A percentile compares a stretch with the other conserved stretches of the same genome.
Evolutionary conservation across 75 land plant species (phyloP).

Genomic region (Pinus tabuliformis): DNA sequence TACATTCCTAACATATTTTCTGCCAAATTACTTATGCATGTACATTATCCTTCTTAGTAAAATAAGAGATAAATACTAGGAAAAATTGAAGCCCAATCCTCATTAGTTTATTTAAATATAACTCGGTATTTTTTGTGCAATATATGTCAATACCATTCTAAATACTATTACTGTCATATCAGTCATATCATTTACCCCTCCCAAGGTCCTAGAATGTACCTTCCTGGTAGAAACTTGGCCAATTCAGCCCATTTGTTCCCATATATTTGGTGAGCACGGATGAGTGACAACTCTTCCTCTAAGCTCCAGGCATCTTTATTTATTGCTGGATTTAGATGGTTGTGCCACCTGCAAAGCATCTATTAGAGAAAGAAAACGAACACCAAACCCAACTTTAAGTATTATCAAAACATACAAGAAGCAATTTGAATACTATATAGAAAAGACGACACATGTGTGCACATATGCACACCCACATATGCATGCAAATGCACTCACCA

Average conservation of each 20-base stretch:
- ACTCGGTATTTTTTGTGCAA: not conserved
- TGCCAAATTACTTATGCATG: no score
- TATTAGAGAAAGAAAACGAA: not conserved
- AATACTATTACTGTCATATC: not conserved
- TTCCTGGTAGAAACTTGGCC: slow-evolving; percentile 63
- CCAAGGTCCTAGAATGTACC: slow-evolving; percentile 86
- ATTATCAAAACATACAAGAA: not conserved
- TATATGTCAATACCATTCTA: not conserved
- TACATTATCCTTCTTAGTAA: no score
- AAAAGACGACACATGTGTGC: not conserved
- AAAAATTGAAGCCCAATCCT: not conserved
- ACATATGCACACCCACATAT: no score
- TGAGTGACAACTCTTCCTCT: slow-evolving; percentile 53
- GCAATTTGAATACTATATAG: not conserved
- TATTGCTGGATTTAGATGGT: slow-evolving; percentile 67
- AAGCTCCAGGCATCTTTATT: slow-evolving; percentile 65
- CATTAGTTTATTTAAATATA: not conserved
- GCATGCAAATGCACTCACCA: no score
- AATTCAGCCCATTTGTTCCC: slow-evolving; percentile 84
- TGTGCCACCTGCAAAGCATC: slow-evolving; percentile 59
- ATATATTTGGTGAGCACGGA: slow-evolving; percentile 47
- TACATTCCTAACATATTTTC: no score
- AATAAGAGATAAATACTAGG: no score
- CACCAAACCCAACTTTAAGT: not conserved
- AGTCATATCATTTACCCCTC: slow-evolving; percentile 45